These are phyloP conservation scores for Dryadomyces sulphureus DNA, from an alignment of 2,329 filamentous ascomycete genomes.

Conservation along the genomic window DNA sequence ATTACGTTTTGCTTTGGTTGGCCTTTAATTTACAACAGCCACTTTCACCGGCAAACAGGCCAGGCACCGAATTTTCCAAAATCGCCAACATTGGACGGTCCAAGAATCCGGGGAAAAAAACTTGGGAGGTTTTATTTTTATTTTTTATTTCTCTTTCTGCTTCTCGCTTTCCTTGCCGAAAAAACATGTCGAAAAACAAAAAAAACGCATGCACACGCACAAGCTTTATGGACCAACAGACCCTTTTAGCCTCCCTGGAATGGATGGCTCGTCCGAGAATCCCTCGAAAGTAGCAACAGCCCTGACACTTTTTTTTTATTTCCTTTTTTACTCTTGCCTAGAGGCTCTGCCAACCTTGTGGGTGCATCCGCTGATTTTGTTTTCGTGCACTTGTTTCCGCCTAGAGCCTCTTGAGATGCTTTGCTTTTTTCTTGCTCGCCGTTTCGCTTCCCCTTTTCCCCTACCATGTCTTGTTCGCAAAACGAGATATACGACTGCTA, in stretches of 20 bases:
- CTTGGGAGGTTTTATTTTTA: not conserved
- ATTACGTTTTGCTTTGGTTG: not conserved
- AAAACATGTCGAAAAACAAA: not conserved
- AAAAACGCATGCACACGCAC: not conserved
- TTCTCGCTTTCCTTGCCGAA: too few relatives aligned
- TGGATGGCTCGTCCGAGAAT: not conserved
- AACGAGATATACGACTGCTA: not conserved
- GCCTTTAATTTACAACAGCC: not conserved
- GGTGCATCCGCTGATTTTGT: not conserved
- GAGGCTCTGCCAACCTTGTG: not conserved
- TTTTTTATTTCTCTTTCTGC: too few relatives aligned
- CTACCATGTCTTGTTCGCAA: not conserved
- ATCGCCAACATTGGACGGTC: not conserved
- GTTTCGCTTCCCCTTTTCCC: not conserved
- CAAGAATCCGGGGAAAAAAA: not conserved
- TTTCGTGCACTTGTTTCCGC: not conserved
- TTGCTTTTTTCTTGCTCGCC: not conserved
- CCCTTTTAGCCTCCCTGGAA: not conserved
- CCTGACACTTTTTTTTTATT: not conserved
- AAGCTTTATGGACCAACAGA: not conserved
- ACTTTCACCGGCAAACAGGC: not conserved
- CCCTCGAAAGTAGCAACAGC: not conserved
- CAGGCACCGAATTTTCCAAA: not conserved
- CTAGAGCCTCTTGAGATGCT: too few relatives aligned
- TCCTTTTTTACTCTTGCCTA: not conserved